Conservation (phyloP, 768 basidiomycete species). For the Leccinum disarticulatum region DNA sequence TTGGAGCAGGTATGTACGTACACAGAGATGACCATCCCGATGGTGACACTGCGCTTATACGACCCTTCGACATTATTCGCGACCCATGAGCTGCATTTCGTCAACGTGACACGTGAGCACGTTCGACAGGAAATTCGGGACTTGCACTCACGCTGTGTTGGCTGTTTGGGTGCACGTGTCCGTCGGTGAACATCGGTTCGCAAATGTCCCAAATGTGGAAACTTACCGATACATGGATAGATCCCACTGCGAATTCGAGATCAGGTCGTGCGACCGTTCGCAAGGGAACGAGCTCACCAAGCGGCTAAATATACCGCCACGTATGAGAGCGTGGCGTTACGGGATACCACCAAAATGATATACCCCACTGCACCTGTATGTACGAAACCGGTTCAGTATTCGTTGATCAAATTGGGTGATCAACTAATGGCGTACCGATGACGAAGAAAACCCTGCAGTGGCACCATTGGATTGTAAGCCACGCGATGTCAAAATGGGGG, state of each 20-base stretch:
- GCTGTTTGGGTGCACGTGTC: conserved; percentile 35
- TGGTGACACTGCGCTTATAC: conserved; percentile 71
- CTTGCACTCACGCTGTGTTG: conserved; percentile 50
- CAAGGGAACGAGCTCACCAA: conserved; percentile 41
- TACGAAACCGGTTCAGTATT: not conserved
- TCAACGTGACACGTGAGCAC: conserved; percentile 3
- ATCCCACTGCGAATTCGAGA: conserved; percentile 50
- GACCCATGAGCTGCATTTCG: conserved; percentile 44
- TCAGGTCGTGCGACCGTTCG: not conserved
- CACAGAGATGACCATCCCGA: conserved; percentile 71
- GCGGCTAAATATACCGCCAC: conserved; percentile 72
- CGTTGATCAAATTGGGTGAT: not conserved
- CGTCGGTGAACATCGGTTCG: not conserved
- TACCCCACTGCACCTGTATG: conserved; percentile 57
- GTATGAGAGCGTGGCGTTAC: conserved; percentile 64
- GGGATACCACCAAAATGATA: conserved; percentile 65
- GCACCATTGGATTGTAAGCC: not conserved
- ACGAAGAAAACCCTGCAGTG: conserved; percentile 24
- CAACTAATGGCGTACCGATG: conserved; percentile 22
- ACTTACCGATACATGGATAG: conserved; percentile 69
- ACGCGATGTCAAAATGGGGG: not conserved
- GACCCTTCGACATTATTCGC: conserved; percentile 74
- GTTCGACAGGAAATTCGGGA: not conserved
- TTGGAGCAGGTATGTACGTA: conserved; percentile 29
- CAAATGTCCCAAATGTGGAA: not conserved